Base-by-base conservation (phyloP, 106 monocot genomes). In the Apostasia shenzhenica region DNA sequence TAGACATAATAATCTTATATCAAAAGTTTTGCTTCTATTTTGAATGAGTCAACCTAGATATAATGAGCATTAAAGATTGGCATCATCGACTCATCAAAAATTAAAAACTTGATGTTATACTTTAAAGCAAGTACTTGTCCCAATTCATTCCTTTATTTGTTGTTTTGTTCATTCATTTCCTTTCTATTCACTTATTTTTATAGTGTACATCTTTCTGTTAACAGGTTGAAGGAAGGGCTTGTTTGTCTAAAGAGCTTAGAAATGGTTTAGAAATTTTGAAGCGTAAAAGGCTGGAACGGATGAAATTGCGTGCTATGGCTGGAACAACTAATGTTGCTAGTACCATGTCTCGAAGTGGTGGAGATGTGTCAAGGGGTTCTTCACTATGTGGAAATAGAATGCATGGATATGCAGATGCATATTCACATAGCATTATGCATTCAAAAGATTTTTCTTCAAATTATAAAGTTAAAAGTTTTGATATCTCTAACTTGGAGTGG, bases 401-500 rank as follows among this genome's bases (percentile, higher is more conserved):
- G 45, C 61, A 75, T 44, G 61, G 65, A 54, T 78, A 61, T 77
- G 71, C 54, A 52, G 50, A 60, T 66, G 77, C 57, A 67, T 54
- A 47, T 52, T 67, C 65, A 73, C 51, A 42, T 63, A 39, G 45
- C 3, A 66, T 3, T 61, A 60, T 43, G 43, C 4, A 57, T 61
- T 45, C 37, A 54, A 84, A 66, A 57, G 82, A 85, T 75, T 48
- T 69, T 3, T 87, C 76, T 73, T 41, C 74, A 48, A 91, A 91
- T 70, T 69, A 67, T 37, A 84, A 68, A 42, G 70, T 91, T 48
- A 71, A 73, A 51, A 84, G 89, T 38, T 91, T 86, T 68, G 74
- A 86, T 70, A 78, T 80, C 75, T 84, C 86, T 42, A 80, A 88
- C 76, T 65, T 86, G 48, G 91, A 91, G 63, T 95, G 91, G 95